Percentiles rank a stretch among this genome's conserved stretches.
These are phyloP conservation scores for Penicillium sclerotiorum DNA, from an alignment of 2,329 filamentous ascomycete species.

Conservation along the genomic window DNA sequence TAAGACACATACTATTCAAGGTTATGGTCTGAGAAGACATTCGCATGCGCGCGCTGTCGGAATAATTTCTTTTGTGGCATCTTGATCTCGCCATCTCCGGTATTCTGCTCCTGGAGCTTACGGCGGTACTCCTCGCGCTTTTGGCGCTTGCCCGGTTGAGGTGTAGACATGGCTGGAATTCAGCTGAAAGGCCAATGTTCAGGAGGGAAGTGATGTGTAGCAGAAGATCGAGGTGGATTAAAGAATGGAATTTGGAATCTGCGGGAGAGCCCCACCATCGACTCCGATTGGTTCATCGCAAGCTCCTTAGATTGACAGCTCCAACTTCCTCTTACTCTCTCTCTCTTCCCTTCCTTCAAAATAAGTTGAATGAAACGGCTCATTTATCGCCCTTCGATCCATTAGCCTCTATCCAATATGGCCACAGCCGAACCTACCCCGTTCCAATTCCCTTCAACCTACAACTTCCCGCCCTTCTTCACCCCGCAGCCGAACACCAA, in stretches of 20 bases:
- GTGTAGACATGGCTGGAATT: conserved; percentile 18
- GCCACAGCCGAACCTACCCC: conserved; percentile 19
- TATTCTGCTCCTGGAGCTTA: conserved; percentile 22
- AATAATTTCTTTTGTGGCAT: conserved; percentile 96
- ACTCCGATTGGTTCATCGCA: conserved; percentile 17
- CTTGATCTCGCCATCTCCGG: conserved; percentile 48
- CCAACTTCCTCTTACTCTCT: neutral
- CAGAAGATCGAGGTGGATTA: conserved; percentile 10
- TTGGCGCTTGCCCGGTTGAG: conserved; percentile 59
- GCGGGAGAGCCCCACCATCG: conserved; percentile 12
- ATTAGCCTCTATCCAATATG: too few relatives aligned
- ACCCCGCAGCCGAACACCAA: conserved; percentile 50
- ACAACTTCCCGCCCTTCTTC: conserved; percentile 58
- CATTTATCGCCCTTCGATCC: too few relatives aligned
- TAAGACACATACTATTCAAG: conserved; percentile 73
- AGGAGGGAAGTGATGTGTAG: neutral
- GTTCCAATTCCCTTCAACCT: conserved; percentile 45
- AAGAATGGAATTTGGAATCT: conserved; percentile 17
- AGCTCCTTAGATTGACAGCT: conserved; percentile 4
- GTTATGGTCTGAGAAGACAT: conserved; percentile 94
- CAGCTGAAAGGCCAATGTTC: neutral
- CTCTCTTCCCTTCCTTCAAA: neutral
- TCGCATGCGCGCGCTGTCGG: conserved; percentile 92
- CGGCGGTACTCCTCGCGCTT: conserved; percentile 67
- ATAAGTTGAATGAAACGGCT: too few relatives aligned